These are phyloP conservation scores for Eutrema japonicum DNA, from an alignment of 345 rosid genomes.

Conservation along the genomic window DNA sequence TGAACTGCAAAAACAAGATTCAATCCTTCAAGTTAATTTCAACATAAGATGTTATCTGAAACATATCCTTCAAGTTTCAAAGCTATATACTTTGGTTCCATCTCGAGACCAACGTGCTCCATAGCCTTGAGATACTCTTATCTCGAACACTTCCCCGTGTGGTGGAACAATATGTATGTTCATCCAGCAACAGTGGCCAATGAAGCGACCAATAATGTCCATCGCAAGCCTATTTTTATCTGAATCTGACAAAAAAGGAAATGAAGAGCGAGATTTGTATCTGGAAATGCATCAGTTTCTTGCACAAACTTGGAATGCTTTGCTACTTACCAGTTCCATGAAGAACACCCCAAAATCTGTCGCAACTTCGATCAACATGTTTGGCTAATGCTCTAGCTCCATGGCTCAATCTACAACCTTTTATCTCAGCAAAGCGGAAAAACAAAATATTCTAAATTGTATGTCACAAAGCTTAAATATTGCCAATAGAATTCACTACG, in stretches of 20 bases:
- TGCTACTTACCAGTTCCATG: constrained; percentile 58
- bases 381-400: constrained; percentile 88
- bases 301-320: neutral
- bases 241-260: constrained; percentile 48
- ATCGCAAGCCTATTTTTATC: constrained; percentile 60
- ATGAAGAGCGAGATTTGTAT: neutral
- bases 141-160: constrained; percentile 72
- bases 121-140: constrained; percentile 64
- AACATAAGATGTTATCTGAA: neutral
- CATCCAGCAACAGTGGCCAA: constrained; percentile 62
- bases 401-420: constrained; percentile 64
- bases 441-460: constrained; percentile 1
- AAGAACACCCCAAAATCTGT: constrained; percentile 65
- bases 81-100: constrained; percentile 63
- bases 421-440: constrained; percentile 49
- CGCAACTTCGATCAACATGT: constrained; percentile 64
- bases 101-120: constrained; percentile 81
- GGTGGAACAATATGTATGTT: constrained; percentile 67
- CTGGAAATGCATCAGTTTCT: constrained; percentile 5
- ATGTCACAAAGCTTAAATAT: neutral
- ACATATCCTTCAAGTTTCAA: neutral
- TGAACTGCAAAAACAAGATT: constrained; percentile 56
- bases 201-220: constrained; percentile 50
- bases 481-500: neutral
- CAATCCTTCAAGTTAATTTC: neutral